These are phyloP conservation scores for Fusarium tjaetaba DNA, from an alignment of 2,329 filamentous ascomycete species.

Conservation along the genomic window DNA sequence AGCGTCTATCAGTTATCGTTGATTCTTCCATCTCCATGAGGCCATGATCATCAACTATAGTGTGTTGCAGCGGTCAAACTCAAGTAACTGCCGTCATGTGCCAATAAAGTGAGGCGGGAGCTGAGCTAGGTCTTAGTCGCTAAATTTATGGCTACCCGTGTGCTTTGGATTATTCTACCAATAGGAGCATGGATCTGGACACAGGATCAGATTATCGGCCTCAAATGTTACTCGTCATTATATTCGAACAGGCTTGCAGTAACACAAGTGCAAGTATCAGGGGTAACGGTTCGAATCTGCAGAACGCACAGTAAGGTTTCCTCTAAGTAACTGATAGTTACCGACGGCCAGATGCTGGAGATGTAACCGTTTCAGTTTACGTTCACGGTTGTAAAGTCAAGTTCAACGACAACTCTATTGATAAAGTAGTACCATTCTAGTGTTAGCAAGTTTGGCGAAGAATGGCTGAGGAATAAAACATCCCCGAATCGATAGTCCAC, in stretches of 20 bases:
- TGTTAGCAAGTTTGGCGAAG: background rate
- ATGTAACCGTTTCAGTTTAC: background rate
- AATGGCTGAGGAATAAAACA: background rate
- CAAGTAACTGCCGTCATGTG: background rate
- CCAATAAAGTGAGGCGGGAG: constrained; percentile 11
- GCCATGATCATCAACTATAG: background rate
- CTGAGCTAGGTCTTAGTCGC: background rate
- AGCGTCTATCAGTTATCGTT: background rate
- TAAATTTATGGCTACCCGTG: background rate
- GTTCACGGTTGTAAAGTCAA: background rate
- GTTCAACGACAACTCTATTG: background rate
- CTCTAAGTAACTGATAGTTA: background rate
- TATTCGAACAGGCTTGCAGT: background rate
- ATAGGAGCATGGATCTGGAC: background rate
- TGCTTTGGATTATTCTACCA: background rate
- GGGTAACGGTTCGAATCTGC: constrained; percentile 9
- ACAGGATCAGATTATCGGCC: background rate
- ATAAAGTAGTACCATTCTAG: background rate
- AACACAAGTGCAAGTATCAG: constrained; percentile 18
- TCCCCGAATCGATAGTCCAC: background rate
- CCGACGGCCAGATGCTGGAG: background rate
- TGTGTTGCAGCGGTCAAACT: background rate
- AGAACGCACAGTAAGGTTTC: background rate
- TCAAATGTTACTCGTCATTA: background rate
- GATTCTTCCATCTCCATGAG: background rate